These are phyloP conservation scores for Fraxinus dipetala DNA, from an alignment of 305 asterid genomes.

Conservation along the genomic window DNA sequence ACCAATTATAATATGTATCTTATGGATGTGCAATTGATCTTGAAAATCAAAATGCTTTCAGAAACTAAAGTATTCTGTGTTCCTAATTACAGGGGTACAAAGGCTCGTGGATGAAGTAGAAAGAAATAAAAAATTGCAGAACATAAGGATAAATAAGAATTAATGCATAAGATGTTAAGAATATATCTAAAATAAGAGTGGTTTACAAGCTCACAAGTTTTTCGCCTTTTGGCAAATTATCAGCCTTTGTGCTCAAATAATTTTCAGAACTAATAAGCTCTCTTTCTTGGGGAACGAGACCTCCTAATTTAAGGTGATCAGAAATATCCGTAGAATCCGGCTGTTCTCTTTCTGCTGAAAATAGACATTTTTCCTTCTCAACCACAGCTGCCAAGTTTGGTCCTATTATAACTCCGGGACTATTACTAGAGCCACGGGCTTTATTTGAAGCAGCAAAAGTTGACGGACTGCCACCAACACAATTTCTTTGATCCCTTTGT, in stretches of 20 bases:
- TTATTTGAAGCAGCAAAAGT: constrained; percentile 24
- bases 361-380: constrained; percentile 31
- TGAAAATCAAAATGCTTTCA: not conserved
- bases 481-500: constrained; percentile 31
- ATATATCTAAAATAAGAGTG: constrained; percentile 18
- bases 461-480: constrained; percentile 21
- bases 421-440: constrained; percentile 18
- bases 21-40: not conserved
- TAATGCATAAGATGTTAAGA: not conserved
- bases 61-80: not conserved
- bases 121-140: not conserved
- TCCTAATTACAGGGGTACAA: not conserved
- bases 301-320: constrained; percentile 35
- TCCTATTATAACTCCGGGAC: constrained; percentile 33
- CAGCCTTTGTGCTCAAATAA: constrained; percentile 24
- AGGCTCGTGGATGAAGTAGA: not conserved
- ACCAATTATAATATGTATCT: not conserved
- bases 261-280: constrained; percentile 25
- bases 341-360: constrained; percentile 35
- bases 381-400: constrained; percentile 26
- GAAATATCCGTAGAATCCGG: constrained; percentile 33
- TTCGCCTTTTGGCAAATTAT: constrained; percentile 36
- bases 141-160: constrained; percentile 4
- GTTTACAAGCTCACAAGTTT: constrained; percentile 55
- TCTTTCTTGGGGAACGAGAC: constrained; percentile 24